phyloP scores from a whole-genome alignment of 768 basidiomycete genomes.

The Mycena amicta region DNA sequence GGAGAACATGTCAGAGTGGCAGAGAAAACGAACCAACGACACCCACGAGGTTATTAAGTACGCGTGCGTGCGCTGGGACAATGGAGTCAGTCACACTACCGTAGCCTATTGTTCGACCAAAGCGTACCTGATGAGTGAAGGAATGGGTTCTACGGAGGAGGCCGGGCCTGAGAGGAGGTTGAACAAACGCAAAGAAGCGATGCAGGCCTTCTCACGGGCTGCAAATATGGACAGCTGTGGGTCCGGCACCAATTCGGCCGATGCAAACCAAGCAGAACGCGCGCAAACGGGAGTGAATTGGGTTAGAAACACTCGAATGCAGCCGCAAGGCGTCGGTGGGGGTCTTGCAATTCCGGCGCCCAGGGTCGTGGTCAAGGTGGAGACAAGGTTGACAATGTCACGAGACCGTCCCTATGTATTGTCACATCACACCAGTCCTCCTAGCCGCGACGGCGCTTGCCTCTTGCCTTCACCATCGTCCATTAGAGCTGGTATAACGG shows the following conservation, averaged over 20 bases:
- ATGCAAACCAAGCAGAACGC: conserved; percentile 27
- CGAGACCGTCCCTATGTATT: no score
- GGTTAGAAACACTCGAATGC: conserved; percentile 11
- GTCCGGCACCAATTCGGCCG: conserved; percentile 46
- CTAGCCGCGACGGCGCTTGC: no score
- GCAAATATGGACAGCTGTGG: conserved; percentile 53
- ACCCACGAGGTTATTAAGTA: conserved; percentile 25
- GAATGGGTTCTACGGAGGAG: conserved; percentile 70
- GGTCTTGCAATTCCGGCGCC: no score
- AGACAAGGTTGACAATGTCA: not conserved
- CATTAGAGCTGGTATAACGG: no score
- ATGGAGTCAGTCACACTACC: conserved; percentile 18
- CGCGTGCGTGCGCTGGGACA: conserved; percentile 15
- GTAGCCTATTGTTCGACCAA: conserved; percentile 35
- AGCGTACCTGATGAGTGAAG: conserved; percentile 56
- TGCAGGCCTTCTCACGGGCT: conserved; percentile 41
- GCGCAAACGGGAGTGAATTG: not conserved
- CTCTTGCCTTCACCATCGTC: no score
- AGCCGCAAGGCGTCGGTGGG: not conserved
- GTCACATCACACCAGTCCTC: no score
- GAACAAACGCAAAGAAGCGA: conserved; percentile 28
- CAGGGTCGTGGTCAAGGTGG: no score
- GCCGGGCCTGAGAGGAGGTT: conserved; percentile 55
- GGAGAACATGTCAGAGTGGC: conserved; percentile 34
- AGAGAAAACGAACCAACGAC: conserved; percentile 24